phyloP scores from a whole-genome alignment of 2,329 filamentous ascomycete species.

The Fusarium napiforme region DNA sequence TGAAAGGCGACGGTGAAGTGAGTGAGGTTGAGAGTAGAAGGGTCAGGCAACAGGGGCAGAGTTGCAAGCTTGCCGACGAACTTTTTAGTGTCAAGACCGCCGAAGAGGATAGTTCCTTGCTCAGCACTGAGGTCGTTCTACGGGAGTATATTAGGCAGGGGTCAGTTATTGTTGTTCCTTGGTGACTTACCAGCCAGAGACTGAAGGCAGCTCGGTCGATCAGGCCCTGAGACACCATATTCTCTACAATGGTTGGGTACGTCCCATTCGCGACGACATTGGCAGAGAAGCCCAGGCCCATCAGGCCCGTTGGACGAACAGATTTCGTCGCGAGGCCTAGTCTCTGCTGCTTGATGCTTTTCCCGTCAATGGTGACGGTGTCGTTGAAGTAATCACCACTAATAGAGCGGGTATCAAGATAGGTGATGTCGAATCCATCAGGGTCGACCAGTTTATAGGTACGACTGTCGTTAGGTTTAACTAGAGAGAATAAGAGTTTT shows the following conservation, averaged over 20 bases:
- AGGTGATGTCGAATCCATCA: slow-evolving; percentile 67
- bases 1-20: slow-evolving; percentile 51
- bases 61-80: slow-evolving; percentile 65
- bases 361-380: slow-evolving; percentile 62
- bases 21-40: slow-evolving; percentile 53
- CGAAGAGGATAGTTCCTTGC: slow-evolving; percentile 79
- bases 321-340: slow-evolving; percentile 64
- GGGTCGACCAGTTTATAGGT: slow-evolving; percentile 58
- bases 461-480: slow-evolving; percentile 58
- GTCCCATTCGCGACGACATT: slow-evolving; percentile 57
- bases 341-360: slow-evolving; percentile 61
- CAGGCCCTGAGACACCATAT: slow-evolving; percentile 69
- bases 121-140: slow-evolving; percentile 70
- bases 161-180: background rate
- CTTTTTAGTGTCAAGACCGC: slow-evolving; percentile 80
- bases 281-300: slow-evolving; percentile 68
- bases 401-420: slow-evolving; percentile 67
- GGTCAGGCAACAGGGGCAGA: slow-evolving; percentile 58
- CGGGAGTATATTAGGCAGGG: slow-evolving; percentile 8
- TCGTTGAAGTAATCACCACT: slow-evolving; percentile 69
- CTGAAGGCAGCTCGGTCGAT: slow-evolving; percentile 75
- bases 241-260: slow-evolving; percentile 71
- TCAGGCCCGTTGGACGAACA: slow-evolving; percentile 63
- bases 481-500: slow-evolving; percentile 29
- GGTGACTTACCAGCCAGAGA: slow-evolving; percentile 64